Conservation (phyloP, 1,284 basidiomycete species). For the Cryptococcus sp. region DNA sequence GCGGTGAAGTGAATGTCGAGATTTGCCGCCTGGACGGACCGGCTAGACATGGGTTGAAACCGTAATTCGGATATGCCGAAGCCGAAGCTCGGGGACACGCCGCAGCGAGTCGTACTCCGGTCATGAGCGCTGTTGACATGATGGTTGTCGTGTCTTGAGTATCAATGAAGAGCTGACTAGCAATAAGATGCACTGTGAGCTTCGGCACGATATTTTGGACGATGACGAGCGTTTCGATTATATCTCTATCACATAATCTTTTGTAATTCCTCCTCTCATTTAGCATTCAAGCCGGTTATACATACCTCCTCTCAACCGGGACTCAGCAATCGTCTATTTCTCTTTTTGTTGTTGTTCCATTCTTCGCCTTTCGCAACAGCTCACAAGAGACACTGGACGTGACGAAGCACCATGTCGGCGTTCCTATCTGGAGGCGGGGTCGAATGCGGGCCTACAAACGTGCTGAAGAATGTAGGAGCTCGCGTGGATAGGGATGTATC, state of each 20-base stretch:
- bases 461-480: slow-evolving; percentile 39
- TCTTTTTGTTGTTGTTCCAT: not conserved
- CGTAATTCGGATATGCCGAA: too few species aligned
- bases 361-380: not conserved
- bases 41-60: too few species aligned
- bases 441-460: slow-evolving; percentile 43
- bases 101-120: too few species aligned
- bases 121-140: too few species aligned
- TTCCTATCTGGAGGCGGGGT: slow-evolving; percentile 40
- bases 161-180: too few species aligned
- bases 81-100: too few species aligned
- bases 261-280: not conserved
- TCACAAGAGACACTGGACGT: not conserved
- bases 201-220: too few species aligned
- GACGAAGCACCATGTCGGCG: slow-evolving; percentile 27
- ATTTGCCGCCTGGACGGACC: not conserved
- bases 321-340: not conserved
- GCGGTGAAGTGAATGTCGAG: not conserved
- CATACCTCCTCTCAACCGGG: not conserved
- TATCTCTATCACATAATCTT: too few species aligned
- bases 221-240: too few species aligned
- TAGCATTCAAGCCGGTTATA: not conserved
- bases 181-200: too few species aligned
- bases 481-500: slow-evolving; percentile 43
- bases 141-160: too few species aligned